Evolutionary conservation across 1,284 basidiomycete genomes (phyloP).

Genomic region (Heterobasidion annosum): DNA sequence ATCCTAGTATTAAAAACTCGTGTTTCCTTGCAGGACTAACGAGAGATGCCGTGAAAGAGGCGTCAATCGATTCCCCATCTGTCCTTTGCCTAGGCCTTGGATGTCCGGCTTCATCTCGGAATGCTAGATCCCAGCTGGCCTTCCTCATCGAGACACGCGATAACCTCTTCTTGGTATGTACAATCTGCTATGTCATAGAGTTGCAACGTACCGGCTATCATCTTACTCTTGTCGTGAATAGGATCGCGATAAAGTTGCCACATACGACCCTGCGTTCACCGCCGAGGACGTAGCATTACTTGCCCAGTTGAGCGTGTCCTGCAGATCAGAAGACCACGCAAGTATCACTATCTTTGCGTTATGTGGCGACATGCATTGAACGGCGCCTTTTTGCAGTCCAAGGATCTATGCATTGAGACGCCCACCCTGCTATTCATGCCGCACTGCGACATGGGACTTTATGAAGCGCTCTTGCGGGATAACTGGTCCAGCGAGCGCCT

Average conservation of each 20-base stretch:
- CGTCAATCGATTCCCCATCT: constrained; percentile 13
- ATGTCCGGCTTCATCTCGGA: constrained; percentile 49
- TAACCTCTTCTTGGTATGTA: constrained; percentile 47
- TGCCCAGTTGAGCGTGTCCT: constrained; percentile 34
- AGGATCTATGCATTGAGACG: constrained; percentile 17
- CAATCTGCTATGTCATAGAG: constrained; percentile 12
- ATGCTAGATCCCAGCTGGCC: constrained; percentile 57
- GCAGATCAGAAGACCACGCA: constrained; percentile 44
- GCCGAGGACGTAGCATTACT: constrained; percentile 46
- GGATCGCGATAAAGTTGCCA: constrained; percentile 36
- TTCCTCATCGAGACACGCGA: constrained; percentile 50
- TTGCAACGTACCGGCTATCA: not conserved
- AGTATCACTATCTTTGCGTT: constrained; percentile 17
- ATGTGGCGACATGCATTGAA: not conserved
- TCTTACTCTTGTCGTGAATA: constrained; percentile 15
- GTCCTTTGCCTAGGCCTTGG: constrained; percentile 64
- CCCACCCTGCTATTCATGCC: constrained; percentile 69
- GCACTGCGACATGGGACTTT: constrained; percentile 63
- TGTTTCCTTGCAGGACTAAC: constrained; percentile 22
- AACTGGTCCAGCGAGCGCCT: constrained; percentile 44
- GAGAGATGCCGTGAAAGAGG: constrained; percentile 21
- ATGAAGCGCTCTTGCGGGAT: constrained; percentile 51
- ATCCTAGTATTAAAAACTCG: not conserved
- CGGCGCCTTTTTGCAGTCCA: constrained; percentile 16
- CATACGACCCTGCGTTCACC: constrained; percentile 68